Conservation (phyloP, 805 yeast genomes). For the Saccharomyces jurei region DNA sequence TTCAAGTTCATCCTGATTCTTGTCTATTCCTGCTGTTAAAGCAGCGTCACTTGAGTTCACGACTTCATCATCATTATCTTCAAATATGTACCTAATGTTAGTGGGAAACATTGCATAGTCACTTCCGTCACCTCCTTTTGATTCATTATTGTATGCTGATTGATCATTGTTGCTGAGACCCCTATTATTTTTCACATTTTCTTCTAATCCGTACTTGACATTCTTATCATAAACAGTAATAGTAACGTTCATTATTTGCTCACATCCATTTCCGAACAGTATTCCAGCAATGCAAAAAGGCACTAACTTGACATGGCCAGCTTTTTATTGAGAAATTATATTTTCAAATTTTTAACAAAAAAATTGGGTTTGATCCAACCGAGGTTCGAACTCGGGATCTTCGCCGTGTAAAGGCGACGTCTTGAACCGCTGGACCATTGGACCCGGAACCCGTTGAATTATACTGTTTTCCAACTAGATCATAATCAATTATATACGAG, state of each 20-base stretch:
- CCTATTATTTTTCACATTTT: background rate
- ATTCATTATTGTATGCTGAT: background rate
- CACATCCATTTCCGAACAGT: background rate
- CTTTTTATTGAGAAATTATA: no score
- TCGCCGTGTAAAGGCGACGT: slow-evolving; percentile 37
- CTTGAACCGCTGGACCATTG: slow-evolving; percentile 35
- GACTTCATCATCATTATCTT: slow-evolving; percentile 20
- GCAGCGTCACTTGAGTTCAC: slow-evolving; percentile 2
- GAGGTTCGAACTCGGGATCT: slow-evolving; percentile 36
- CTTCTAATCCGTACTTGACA: slow-evolving; percentile 6
- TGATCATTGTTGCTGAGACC: background rate
- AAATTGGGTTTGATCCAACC: slow-evolving; percentile 26
- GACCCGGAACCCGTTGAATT: slow-evolving; percentile 22
- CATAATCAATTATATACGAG: no score
- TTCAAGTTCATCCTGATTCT: slow-evolving; percentile 14
- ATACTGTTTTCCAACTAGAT: no score
- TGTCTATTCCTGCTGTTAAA: background rate
- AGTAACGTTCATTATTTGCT: slow-evolving; percentile 1
- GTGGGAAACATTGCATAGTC: slow-evolving; percentile 21
- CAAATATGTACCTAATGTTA: slow-evolving; percentile 26
- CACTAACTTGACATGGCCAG: no score
- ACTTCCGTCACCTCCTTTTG: slow-evolving; percentile 7
- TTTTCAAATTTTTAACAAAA: background rate
- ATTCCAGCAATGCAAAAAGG: background rate
- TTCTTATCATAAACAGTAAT: slow-evolving; percentile 22